A percentile compares a stretch with the other conserved stretches of the same genome.
Conservation (phyloP, 2,329 filamentous ascomycete genomes). For the Podosphaera fusca region DNA sequence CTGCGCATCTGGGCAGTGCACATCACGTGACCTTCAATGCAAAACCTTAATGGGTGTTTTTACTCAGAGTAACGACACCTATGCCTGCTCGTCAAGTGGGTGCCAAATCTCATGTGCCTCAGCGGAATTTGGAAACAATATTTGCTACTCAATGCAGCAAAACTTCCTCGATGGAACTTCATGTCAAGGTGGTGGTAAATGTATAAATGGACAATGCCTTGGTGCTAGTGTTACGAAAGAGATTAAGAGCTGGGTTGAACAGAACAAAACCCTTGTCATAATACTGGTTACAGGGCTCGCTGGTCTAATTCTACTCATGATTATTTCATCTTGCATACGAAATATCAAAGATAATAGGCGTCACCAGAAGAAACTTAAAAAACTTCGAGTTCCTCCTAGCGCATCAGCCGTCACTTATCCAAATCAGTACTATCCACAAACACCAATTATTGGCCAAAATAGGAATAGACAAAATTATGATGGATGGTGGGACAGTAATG, state of each 20-base stretch:
- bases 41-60: slow-evolving; percentile 58
- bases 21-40: slow-evolving; percentile 75
- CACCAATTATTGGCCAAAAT: not conserved
- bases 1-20: slow-evolving; percentile 88
- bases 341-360: slow-evolving; percentile 20
- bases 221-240: slow-evolving; percentile 47
- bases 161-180: slow-evolving; percentile 84
- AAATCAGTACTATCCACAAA: not conserved
- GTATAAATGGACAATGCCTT: slow-evolving; percentile 53
- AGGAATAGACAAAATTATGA: too few species aligned
- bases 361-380: not conserved
- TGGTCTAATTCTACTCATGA: slow-evolving; percentile 42
- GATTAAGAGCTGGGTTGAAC: slow-evolving; percentile 50
- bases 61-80: slow-evolving; percentile 51
- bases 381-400: not conserved
- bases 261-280: slow-evolving; percentile 64
- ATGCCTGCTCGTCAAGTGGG: slow-evolving; percentile 48
- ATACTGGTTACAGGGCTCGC: slow-evolving; percentile 52
- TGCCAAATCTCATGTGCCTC: slow-evolving; percentile 57
- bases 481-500: too few species aligned
- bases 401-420: not conserved
- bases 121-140: slow-evolving; percentile 37
- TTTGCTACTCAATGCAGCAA: slow-evolving; percentile 59
- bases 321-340: slow-evolving; percentile 42
- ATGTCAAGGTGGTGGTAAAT: slow-evolving; percentile 60